phyloP scores from a whole-genome alignment of 805 yeast genomes.

The Yarrowia sp. region DNA sequence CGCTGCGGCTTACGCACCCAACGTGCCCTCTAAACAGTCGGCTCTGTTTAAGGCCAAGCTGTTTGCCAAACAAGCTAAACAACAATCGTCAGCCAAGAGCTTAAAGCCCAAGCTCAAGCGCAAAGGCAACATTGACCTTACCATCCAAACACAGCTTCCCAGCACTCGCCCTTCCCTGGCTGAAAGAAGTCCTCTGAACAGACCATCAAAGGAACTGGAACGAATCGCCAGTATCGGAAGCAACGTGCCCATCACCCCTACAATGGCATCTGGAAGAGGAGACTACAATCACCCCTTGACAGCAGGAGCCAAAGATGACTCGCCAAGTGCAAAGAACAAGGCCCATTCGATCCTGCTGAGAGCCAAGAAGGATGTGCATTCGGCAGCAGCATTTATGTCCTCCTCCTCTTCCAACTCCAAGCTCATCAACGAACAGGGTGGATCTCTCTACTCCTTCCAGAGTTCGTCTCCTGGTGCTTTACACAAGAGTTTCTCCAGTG shows the following conservation, averaged over 20 bases:
- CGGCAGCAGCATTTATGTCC: conserved; percentile 51
- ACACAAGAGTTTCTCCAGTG: conserved; percentile 46
- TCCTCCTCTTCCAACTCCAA: conserved; percentile 55
- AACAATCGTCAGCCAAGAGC: conserved; percentile 40
- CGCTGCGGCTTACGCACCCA: conserved; percentile 45
- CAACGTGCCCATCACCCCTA: conserved; percentile 40
- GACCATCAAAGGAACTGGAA: conserved; percentile 51
- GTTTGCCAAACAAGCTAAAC: conserved; percentile 50
- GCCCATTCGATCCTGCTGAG: conserved; percentile 51
- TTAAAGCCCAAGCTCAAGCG: conserved; percentile 34
- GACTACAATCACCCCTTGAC: conserved; percentile 9
- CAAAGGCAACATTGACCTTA: conserved; percentile 43
- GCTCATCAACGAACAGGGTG: conserved; percentile 51
- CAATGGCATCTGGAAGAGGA: conserved; percentile 35
- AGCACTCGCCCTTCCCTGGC: conserved; percentile 45
- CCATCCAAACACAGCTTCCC: conserved; percentile 46
- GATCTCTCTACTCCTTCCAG: conserved; percentile 53
- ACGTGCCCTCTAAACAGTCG: conserved; percentile 43
- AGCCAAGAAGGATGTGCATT: conserved; percentile 52
- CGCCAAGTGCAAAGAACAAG: conserved; percentile 44
- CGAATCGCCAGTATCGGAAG: conserved; percentile 51
- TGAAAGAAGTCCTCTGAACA: conserved; percentile 48
- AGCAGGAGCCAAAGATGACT: conserved; percentile 39
- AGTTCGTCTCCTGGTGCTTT: conserved; percentile 50
- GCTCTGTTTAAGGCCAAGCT: conserved; percentile 48